phyloP scores from a whole-genome alignment of 345 rosid genomes.

The Populus tremula region DNA sequence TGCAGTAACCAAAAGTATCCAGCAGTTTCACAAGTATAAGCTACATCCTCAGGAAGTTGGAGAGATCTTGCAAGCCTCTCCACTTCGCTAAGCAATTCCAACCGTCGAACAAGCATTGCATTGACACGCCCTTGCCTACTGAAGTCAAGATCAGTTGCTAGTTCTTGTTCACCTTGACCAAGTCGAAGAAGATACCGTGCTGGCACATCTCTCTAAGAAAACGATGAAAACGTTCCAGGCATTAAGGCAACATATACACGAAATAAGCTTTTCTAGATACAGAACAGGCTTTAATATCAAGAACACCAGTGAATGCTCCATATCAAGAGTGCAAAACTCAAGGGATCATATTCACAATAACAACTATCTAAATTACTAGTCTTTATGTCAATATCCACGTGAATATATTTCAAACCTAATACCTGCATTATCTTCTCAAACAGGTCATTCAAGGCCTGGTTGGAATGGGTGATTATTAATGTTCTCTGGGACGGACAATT shows the following conservation, averaged over 20 bases:
- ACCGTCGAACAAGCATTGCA: slow-evolving; percentile 95
- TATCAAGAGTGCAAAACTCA: background rate
- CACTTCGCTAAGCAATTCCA: slow-evolving; percentile 86
- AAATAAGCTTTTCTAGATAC: slow-evolving; percentile 1
- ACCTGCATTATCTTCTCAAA: slow-evolving; percentile 99
- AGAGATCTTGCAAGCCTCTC: slow-evolving; percentile 96
- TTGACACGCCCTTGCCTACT: slow-evolving; percentile 98
- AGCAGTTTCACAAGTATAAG: slow-evolving; percentile 98
- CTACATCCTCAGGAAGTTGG: slow-evolving; percentile 94
- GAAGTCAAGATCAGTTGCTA: slow-evolving; percentile 95
- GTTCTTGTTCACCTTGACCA: slow-evolving; percentile 99
- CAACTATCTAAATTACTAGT: background rate
- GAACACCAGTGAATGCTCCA: background rate
- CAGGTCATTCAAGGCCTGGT: slow-evolving; percentile 97
- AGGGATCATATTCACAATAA: background rate
- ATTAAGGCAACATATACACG: slow-evolving; percentile 8
- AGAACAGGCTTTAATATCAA: background rate
- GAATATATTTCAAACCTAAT: slow-evolving; percentile 13
- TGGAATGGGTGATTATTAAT: slow-evolving; percentile 92
- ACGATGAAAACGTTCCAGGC: slow-evolving; percentile 6
- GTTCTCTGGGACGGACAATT: slow-evolving; percentile 98
- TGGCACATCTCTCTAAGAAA: slow-evolving; percentile 93
- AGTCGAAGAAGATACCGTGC: slow-evolving; percentile 99
- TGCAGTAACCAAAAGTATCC: slow-evolving; percentile 99
- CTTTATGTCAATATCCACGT: no score